phyloP scores from a whole-genome alignment of 371 early-diverging fungal genomes.

The Rhizopus arrhizus region DNA sequence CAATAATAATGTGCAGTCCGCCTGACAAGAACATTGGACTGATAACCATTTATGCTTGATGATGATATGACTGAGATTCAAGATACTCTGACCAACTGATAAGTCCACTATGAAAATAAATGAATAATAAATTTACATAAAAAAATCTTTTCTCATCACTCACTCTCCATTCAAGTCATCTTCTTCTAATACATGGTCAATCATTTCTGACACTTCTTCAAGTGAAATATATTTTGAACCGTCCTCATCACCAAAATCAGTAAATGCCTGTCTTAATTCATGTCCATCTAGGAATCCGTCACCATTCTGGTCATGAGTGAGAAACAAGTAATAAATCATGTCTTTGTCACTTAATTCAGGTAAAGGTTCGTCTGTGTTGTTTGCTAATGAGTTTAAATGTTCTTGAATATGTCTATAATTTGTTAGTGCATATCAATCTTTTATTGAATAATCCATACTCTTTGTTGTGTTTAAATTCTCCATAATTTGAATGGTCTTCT shows the following conservation, averaged over 20 bases:
- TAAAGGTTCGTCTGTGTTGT: conserved; percentile 13
- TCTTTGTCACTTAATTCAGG: conserved; percentile 46
- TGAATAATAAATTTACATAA: not conserved
- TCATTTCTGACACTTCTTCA: conserved; percentile 50
- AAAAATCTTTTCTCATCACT: conserved; percentile 1
- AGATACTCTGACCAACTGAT: conserved; percentile 78
- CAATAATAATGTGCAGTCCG: no score
- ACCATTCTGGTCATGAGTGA: conserved; percentile 64
- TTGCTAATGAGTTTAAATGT: conserved; percentile 26
- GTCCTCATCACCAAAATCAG: conserved; percentile 39
- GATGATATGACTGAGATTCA: conserved; percentile 67
- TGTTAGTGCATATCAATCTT: not conserved
- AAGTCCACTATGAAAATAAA: conserved; percentile 52
- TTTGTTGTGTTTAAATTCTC: conserved; percentile 26
- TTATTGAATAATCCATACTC: conserved; percentile 15
- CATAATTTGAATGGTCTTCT: conserved; percentile 34
- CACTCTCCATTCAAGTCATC: conserved; percentile 66
- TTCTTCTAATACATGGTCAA: conserved; percentile 67
- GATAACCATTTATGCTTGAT: not conserved
- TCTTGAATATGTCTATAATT: conserved; percentile 31
- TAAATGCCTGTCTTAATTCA: conserved; percentile 66
- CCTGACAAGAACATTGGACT: no score
- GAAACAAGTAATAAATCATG: conserved; percentile 56
- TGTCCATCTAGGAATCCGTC: conserved; percentile 73
- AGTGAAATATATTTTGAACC: conserved; percentile 26